A percentile compares a stretch with the other conserved stretches of the same genome.
phyloP scores from a whole-genome alignment of 371 early-diverging fungal species.

The Mortierella sp. region DNA sequence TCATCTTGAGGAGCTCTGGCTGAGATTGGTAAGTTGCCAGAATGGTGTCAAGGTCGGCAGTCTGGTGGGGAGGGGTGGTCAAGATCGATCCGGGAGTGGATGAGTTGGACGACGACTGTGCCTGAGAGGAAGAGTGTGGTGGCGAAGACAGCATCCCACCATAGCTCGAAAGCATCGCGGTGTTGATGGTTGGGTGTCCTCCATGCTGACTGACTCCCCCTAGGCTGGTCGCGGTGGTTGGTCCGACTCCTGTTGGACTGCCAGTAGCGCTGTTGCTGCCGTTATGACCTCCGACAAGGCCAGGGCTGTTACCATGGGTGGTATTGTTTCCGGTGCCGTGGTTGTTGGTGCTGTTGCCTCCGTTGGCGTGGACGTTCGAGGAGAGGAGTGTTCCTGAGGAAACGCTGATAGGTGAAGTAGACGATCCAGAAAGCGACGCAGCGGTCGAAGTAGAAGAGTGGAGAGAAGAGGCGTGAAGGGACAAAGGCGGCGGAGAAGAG shows the following conservation, averaged over 20 bases:
- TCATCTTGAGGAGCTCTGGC: conserved; percentile 75
- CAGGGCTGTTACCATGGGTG: conserved; percentile 19
- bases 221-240: conserved; percentile 31
- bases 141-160: conserved; percentile 43
- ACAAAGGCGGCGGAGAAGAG: conserved; percentile 26
- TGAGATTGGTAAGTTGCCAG: conserved; percentile 69
- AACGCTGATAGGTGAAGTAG: conserved; percentile 32
- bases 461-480: conserved; percentile 25
- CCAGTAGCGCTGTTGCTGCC: conserved; percentile 13
- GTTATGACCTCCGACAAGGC: conserved; percentile 5
- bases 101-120: conserved; percentile 19
- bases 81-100: conserved; percentile 23
- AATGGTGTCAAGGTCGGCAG: conserved; percentile 68
- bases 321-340: conserved; percentile 13
- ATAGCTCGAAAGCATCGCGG: conserved; percentile 42
- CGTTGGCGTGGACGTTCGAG: conserved; percentile 35
- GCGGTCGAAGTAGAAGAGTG: conserved; percentile 24
- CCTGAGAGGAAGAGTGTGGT: conserved; percentile 28
- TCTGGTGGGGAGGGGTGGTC: conserved; percentile 41
- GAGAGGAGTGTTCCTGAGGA: conserved; percentile 26
- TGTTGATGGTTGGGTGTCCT: conserved; percentile 42
- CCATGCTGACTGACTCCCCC: conserved; percentile 16
- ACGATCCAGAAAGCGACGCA: conserved; percentile 21
- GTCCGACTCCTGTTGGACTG: conserved; percentile 24
- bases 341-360: conserved; percentile 52